A percentile compares a stretch with the other conserved stretches of the same genome.
Evolutionary conservation across 768 basidiomycete species (phyloP).

Genomic region (Amanita muscaria): DNA sequence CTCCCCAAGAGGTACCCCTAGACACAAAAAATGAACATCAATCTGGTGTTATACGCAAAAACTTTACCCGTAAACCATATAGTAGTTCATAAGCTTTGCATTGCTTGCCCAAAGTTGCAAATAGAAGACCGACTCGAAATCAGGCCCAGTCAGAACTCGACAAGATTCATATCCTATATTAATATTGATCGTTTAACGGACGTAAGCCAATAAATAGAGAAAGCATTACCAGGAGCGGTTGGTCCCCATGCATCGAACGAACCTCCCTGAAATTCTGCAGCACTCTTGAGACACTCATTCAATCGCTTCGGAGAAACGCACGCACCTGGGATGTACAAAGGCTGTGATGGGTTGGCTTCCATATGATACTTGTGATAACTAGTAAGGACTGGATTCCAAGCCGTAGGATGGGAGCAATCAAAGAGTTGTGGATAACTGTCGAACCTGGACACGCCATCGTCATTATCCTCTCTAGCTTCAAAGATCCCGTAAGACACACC

Average conservation of each 20-base stretch:
- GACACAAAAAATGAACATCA: not conserved
- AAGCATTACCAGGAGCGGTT: constrained; percentile 45
- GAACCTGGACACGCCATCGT: constrained; percentile 34
- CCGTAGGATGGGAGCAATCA: constrained; percentile 66
- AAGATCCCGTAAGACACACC: constrained; percentile 37
- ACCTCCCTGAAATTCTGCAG: constrained; percentile 57
- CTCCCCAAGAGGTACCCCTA: constrained; percentile 84
- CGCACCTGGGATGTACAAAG: constrained; percentile 64
- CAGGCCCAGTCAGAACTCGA: constrained; percentile 54
- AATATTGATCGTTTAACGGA: not conserved
- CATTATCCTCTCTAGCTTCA: no score
- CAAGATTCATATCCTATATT: constrained; percentile 53
- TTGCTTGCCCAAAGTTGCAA: constrained; percentile 72
- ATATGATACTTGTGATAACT: constrained; percentile 61
- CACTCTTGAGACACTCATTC: not conserved
- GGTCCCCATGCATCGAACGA: constrained; percentile 80
- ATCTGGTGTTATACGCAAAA: not conserved
- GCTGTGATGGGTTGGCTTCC: constrained; percentile 40
- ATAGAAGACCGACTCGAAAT: constrained; percentile 77
- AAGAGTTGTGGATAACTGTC: constrained; percentile 75
- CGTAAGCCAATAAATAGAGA: not conserved
- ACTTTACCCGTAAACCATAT: constrained; percentile 73
- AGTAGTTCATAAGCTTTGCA: constrained; percentile 74
- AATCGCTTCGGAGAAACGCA: not conserved
- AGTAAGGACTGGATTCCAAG: constrained; percentile 56